phyloP scores from a whole-genome alignment of 2,329 filamentous ascomycete species.

The Penicillium capsulatum region DNA sequence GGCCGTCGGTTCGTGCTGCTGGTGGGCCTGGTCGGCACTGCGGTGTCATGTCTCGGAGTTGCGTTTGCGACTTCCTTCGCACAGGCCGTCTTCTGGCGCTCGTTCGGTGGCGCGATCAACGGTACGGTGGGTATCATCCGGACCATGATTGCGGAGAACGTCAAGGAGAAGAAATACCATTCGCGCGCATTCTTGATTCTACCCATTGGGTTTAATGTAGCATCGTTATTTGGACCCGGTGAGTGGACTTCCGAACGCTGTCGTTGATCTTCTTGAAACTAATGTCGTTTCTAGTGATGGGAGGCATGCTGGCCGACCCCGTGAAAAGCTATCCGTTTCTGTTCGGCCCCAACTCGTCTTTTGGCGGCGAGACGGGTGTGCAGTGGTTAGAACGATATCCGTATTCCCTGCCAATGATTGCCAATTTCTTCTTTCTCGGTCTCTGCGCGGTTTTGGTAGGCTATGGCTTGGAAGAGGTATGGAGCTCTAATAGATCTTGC shows the following conservation, averaged over 20 bases:
- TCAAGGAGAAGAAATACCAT: constrained; percentile 63
- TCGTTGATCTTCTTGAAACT: background rate
- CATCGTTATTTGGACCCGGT: constrained; percentile 51
- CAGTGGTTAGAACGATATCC: constrained; percentile 61
- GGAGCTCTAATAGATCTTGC: constrained; percentile 6
- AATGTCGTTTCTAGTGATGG: constrained; percentile 45
- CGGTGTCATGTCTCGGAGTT: constrained; percentile 62
- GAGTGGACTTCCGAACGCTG: constrained; percentile 12
- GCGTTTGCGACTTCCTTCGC: constrained; percentile 63
- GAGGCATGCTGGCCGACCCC: constrained; percentile 65
- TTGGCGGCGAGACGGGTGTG: constrained; percentile 55
- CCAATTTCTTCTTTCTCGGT: constrained; percentile 58
- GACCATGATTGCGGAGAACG: constrained; percentile 68
- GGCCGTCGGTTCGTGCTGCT: constrained; percentile 75
- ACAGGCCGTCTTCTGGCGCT: constrained; percentile 62
- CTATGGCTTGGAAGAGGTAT: constrained; percentile 59
- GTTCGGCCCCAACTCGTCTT: constrained; percentile 57
- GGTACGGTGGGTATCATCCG: constrained; percentile 70
- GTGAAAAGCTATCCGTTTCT: constrained; percentile 58
- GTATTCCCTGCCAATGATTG: constrained; percentile 64
- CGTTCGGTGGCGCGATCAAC: constrained; percentile 64
- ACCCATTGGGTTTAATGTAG: constrained; percentile 65
- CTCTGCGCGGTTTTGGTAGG: constrained; percentile 54
- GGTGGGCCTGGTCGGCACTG: constrained; percentile 68
- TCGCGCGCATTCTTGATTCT: constrained; percentile 55